Evolutionary conservation across 2,329 filamentous ascomycete genomes (phyloP).

Genomic region (Emergomyces pasteurianus): DNA sequence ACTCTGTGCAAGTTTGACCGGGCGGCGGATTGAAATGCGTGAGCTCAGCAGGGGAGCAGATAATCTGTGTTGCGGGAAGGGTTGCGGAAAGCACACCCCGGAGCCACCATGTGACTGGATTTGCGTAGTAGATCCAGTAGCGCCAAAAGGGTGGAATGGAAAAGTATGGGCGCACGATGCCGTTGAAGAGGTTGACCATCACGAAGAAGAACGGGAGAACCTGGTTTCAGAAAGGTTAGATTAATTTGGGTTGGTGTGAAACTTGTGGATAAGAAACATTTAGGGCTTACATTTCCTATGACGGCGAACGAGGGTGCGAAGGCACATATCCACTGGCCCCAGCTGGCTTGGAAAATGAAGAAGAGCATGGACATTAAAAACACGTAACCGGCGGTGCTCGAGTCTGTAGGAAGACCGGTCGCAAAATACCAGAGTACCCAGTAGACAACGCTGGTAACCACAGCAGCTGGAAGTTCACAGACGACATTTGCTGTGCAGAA

Average conservation of each 20-base stretch:
- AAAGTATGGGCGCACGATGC: slow-evolving; percentile 57
- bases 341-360: slow-evolving; percentile 61
- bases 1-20: slow-evolving; percentile 51
- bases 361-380: slow-evolving; percentile 71
- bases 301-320: slow-evolving; percentile 70
- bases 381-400: slow-evolving; percentile 56
- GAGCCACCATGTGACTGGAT: slow-evolving; percentile 61
- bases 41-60: slow-evolving; percentile 45
- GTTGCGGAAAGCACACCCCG: slow-evolving; percentile 56
- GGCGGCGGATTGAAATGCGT: slow-evolving; percentile 55
- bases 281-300: slow-evolving; percentile 47
- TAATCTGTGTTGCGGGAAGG: slow-evolving; percentile 40
- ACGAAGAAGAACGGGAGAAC: slow-evolving; percentile 71
- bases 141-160: slow-evolving; percentile 58
- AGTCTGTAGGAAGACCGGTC: slow-evolving; percentile 56
- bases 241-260: neutral
- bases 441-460: slow-evolving; percentile 55
- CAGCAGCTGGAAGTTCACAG: slow-evolving; percentile 58
- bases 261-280: neutral
- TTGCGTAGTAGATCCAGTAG: slow-evolving; percentile 57
- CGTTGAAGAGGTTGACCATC: slow-evolving; percentile 65
- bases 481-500: slow-evolving; percentile 64
- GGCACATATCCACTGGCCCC: slow-evolving; percentile 77
- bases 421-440: slow-evolving; percentile 67
- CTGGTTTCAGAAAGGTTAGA: slow-evolving; percentile 15